Base-by-base conservation (phyloP, 176 grass and related monocot genomes). In the Aegilops umbellulata region DNA sequence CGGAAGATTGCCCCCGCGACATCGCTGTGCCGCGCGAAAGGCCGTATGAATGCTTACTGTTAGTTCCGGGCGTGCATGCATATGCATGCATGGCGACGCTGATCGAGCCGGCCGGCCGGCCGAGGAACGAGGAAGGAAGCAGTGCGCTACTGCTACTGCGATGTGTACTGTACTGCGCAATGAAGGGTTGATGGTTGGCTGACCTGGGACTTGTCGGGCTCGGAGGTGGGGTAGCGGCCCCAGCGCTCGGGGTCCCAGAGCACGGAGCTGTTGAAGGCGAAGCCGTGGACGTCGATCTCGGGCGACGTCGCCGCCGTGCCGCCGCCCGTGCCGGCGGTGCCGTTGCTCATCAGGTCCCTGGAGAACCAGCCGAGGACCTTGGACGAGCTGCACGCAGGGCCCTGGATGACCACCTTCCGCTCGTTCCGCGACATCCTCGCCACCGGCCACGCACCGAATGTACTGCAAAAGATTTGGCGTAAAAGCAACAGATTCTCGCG, bases 201-300 rank as follows among this genome's bases (percentile, higher is more conserved):
- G 58, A 97, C 94, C 94, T 97, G 94, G 19, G 94, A 97, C 57
- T 91, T 97, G 89, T 97, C 94, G 39, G 94, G 92, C 85, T 94
- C 85, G 77, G 94, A 94, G 74, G 94, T 92, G 35, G 94, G 94
- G 90, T 88, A 88, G 17, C 94, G 94, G 12, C 94, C 94, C 94
- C 94, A 97, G 74, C 94, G 89, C 89, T 97, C 94, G 61, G 94
- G 94, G 87, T 97, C 94, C 94, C 94, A 97, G 26, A 97, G 89
- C 76, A 97, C 90, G 1, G 94, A 97, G 87, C 94, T 97, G 85
- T 97, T 97, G 89, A 97, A 97, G 35, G 94, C 94, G 82, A 97
- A 97, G 80, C 91, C 82, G 51, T 88, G 88, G 42, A 68, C 82
- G 55, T 94, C 85, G 27, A 94, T 74, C 79, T 87, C 76, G 19